Evolutionary conservation across 305 asterid species (phyloP).

Genomic region (Solanum hybrid): DNA sequence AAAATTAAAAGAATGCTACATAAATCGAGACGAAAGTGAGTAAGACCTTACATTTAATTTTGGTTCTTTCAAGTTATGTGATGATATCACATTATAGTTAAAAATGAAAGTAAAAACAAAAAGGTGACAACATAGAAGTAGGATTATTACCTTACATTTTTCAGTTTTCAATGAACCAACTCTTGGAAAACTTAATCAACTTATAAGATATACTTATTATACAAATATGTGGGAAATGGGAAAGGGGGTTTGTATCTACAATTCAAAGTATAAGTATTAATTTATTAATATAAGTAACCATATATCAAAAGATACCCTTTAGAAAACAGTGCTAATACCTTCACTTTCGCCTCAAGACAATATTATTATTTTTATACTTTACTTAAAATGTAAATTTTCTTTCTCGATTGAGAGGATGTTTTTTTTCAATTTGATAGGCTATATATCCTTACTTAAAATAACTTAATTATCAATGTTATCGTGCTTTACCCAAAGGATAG

Average conservation of each 20-base stretch:
- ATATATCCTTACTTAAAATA: background rate
- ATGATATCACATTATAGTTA: background rate
- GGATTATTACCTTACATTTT: background rate
- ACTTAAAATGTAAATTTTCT: background rate
- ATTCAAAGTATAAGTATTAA: background rate
- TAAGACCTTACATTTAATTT: background rate
- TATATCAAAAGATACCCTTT: slow-evolving; percentile 1
- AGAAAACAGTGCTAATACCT: slow-evolving; percentile 3
- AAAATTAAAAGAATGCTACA: accelerated
- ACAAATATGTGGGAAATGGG: slow-evolving; percentile 1
- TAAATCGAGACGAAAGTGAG: background rate
- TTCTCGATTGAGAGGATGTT: slow-evolving; percentile 1
- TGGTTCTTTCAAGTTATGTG: background rate
- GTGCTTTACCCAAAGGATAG: background rate
- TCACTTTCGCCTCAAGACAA: slow-evolving; percentile 27
- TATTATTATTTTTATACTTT: slow-evolving; percentile 7
- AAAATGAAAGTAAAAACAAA: background rate
- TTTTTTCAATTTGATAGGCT: background rate
- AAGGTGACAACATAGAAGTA: background rate
- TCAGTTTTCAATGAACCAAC: background rate
- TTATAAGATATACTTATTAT: background rate
- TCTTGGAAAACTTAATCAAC: background rate
- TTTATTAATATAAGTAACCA: background rate
- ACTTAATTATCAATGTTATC: background rate
- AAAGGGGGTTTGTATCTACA: slow-evolving; percentile 3